phyloP scores from a whole-genome alignment of 1,139 yeast genomes.

The Blastobotrys illinoisensis region DNA sequence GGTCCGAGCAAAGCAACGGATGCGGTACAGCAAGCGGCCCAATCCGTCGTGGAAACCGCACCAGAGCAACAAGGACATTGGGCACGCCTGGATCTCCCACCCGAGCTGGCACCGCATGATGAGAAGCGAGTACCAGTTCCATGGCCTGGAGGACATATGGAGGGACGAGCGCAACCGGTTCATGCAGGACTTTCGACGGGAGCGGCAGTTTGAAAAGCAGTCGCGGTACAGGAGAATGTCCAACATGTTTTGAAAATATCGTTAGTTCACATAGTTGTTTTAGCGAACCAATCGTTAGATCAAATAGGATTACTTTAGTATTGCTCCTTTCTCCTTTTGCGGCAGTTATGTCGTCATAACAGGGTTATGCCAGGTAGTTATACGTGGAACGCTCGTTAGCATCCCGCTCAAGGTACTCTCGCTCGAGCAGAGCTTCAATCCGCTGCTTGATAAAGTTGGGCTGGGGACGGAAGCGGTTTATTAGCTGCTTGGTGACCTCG shows the following conservation, averaged over 20 bases:
- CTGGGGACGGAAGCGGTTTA: constrained; percentile 63
- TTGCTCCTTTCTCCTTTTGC: not conserved
- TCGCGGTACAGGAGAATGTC: constrained; percentile 6
- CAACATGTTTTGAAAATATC: not conserved
- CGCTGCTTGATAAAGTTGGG: constrained; percentile 66
- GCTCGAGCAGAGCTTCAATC: constrained; percentile 73
- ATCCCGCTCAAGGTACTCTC: constrained; percentile 77
- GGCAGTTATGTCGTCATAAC: not conserved
- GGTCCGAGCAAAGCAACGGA: constrained; percentile 22
- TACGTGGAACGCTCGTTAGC: constrained; percentile 55
- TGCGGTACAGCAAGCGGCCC: constrained; percentile 22
- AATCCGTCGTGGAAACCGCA: constrained; percentile 20
- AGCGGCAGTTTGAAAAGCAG: constrained; percentile 23
- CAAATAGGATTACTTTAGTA: not conserved
- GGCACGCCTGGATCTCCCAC: constrained; percentile 16
- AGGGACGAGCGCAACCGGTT: constrained; percentile 24
- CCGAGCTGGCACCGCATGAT: constrained; percentile 28
- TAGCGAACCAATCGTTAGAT: not conserved
- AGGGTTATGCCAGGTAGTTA: constrained; percentile 59
- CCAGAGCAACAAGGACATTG: constrained; percentile 1
- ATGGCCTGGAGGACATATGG: constrained; percentile 26
- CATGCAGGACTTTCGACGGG: constrained; percentile 26
- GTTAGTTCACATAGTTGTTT: not conserved
- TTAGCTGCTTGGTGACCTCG: constrained; percentile 59
- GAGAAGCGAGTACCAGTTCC: constrained; percentile 21